Evolutionary conservation across 1,139 yeast genomes (phyloP), one percentile per base, ranked within the genome.

Genomic region (Meyerozyma sp.): DNA sequence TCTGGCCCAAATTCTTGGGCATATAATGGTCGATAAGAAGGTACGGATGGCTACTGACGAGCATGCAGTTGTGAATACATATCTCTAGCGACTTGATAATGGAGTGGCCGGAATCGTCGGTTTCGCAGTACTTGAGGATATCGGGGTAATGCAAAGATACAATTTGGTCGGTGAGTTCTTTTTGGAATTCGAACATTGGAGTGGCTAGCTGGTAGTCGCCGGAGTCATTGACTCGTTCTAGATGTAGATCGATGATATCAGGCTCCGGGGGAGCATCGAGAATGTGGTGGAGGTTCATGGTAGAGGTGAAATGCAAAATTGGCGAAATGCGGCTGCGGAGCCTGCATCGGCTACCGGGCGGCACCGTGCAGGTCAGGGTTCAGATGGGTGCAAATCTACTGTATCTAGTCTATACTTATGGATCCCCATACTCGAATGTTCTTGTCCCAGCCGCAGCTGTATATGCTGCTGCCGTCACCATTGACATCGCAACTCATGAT

Each of bases 81-180:
- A 88, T 85, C 49, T 81, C 79, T 55, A 90, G 68, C 20, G 85
- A 83, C 59, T 84, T 84, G 18, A 79, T 66, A 40, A 87, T 78
- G 42, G 84, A 78, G 40, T 79, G 81, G 39, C 79, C 79, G 39
- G 61, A 55, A 52, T 70, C 75, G 52, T 65, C 73, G 46, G 88
- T 80, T 59, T 89, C 96, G 57, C 89, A 90, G 61, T 84, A 89
- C 63, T 89, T 84, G 54, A 91, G 70, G 44, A 93, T 88, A 59
- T 91, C 98, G 29, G 95, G 82, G 58, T 90, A 90, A 62, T 93
- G 98, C 38, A 90, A 69, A 1, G 96, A 86, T 7, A 93, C 86
- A 26, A 93, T 90, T 59, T 90, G 96, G 64, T 91, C 96, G n/a
- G 93, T 87, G 43, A 93, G 73, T 57, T 89, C 95, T 55, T 83